A percentile compares a stretch with the other conserved stretches of the same genome.
Conservation (phyloP, 305 asterid species). For the Euphrasia arctica region DNA sequence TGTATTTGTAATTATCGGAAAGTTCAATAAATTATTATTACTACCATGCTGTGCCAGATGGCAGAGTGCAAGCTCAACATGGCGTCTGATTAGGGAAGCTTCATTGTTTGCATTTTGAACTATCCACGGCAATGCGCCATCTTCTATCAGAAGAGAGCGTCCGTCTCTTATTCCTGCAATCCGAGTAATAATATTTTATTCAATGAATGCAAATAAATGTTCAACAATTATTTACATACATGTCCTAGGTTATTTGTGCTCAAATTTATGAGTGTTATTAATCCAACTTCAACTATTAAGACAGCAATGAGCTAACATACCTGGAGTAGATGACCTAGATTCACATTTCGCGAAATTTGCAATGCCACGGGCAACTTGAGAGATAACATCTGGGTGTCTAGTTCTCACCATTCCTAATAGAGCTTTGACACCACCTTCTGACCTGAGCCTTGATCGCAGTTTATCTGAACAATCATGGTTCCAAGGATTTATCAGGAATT, state of each 20-base stretch:
- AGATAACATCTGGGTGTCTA: constrained; percentile 91
- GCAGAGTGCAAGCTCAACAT: constrained; percentile 96
- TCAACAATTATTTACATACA: not conserved
- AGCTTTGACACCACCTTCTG: constrained; percentile 98
- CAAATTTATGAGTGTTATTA: not conserved
- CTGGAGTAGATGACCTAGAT: constrained; percentile 81
- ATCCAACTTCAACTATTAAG: not conserved
- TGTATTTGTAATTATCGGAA: not conserved
- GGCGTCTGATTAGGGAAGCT: constrained; percentile 87
- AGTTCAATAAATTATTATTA: constrained; percentile 2
- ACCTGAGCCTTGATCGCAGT: constrained; percentile 77
- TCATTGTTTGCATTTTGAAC: constrained; percentile 94
- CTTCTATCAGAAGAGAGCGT: constrained; percentile 80
- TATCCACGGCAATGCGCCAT: constrained; percentile 95
- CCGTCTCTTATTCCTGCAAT: constrained; percentile 59
- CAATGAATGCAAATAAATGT: constrained; percentile 4
- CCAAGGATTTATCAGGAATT: constrained; percentile 16
- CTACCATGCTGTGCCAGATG: constrained; percentile 79
- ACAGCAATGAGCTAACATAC: constrained; percentile 29
- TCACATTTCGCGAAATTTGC: constrained; percentile 99
- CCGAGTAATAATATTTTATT: not conserved
- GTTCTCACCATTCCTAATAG: constrained; percentile 94
- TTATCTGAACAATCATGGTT: constrained; percentile 56
- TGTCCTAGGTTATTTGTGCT: not conserved
- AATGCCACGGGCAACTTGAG: constrained; percentile 98